A percentile compares a stretch with the other conserved stretches of the same genome.
phyloP scores from a whole-genome alignment of 768 basidiomycete species.

The Termitomyces sp. region DNA sequence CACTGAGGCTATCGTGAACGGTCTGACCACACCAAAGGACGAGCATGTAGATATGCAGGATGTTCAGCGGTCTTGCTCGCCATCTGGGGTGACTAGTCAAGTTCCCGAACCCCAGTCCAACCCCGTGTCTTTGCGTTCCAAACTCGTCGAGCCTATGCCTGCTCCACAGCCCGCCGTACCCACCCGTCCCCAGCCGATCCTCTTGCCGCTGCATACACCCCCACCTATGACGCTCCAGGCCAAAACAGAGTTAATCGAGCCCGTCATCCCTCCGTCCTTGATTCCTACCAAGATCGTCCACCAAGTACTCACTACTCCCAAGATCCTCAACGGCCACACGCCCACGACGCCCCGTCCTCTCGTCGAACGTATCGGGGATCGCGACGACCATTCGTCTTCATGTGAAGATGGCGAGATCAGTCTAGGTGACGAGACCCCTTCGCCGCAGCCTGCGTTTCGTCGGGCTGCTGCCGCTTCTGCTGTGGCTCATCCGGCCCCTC shows the following conservation, averaged over 20 bases:
- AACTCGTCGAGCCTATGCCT: background rate
- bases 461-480: too few species aligned
- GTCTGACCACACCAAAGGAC: background rate
- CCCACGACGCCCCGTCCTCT: background rate
- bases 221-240: constrained; percentile 9
- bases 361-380: constrained; percentile 1
- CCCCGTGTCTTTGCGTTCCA: too few species aligned
- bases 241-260: constrained; percentile 16
- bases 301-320: background rate
- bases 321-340: background rate
- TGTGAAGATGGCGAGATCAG: constrained; percentile 54
- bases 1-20: background rate
- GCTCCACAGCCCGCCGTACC: background rate
- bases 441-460: constrained; percentile 5
- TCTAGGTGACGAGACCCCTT: constrained; percentile 14
- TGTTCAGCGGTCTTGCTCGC: background rate
- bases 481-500: too few species aligned
- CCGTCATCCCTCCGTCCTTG: background rate
- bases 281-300: background rate
- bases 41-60: constrained; percentile 4
- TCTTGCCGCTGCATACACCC: background rate
- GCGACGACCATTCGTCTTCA: constrained; percentile 23
- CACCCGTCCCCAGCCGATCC: background rate
- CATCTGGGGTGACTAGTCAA: background rate
- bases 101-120: background rate